These are phyloP conservation scores for Geosmithia flava DNA, from an alignment of 2,329 filamentous ascomycete genomes.

Conservation along the genomic window DNA sequence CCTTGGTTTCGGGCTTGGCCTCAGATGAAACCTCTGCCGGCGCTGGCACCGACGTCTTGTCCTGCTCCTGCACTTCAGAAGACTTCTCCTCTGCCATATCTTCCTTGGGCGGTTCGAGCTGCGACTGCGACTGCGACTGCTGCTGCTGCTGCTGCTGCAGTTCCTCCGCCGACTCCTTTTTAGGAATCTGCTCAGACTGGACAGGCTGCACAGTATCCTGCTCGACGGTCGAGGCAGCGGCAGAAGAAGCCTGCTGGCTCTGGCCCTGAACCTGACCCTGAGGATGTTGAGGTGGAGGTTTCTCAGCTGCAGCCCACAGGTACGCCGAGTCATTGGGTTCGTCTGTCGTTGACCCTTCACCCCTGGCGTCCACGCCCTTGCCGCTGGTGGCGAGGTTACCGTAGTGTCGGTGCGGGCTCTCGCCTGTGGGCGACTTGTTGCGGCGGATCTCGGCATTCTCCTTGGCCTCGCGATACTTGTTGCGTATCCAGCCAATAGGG, in stretches of 20 bases:
- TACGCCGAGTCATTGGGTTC: no score
- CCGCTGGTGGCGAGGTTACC: conserved; percentile 21
- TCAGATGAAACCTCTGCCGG: no score
- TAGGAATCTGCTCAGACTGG: not conserved
- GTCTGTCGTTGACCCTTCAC: not conserved
- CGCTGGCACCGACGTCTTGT: no score
- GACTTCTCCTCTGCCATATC: no score
- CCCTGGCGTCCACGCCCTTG: conserved; percentile 34
- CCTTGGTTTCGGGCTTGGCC: not conserved
- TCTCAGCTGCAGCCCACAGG: not conserved
- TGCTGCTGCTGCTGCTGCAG: not conserved
- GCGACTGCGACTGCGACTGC: not conserved
- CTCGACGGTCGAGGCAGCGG: no score
- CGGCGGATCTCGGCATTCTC: conserved; percentile 42
- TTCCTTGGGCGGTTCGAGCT: no score
- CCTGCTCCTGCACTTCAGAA: no score
- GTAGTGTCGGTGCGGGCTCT: conserved; percentile 6
- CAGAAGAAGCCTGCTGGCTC: no score
- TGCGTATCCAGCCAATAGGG: conserved; percentile 45
- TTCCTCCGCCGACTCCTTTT: not conserved
- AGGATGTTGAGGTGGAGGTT: not conserved
- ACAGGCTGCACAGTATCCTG: no score
- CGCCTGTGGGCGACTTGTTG: conserved; percentile 40
- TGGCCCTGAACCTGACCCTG: not conserved
- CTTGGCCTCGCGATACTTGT: conserved; percentile 47